Conservation (phyloP, 2,329 filamentous ascomycete species). For the Nigrograna mackinnonii region DNA sequence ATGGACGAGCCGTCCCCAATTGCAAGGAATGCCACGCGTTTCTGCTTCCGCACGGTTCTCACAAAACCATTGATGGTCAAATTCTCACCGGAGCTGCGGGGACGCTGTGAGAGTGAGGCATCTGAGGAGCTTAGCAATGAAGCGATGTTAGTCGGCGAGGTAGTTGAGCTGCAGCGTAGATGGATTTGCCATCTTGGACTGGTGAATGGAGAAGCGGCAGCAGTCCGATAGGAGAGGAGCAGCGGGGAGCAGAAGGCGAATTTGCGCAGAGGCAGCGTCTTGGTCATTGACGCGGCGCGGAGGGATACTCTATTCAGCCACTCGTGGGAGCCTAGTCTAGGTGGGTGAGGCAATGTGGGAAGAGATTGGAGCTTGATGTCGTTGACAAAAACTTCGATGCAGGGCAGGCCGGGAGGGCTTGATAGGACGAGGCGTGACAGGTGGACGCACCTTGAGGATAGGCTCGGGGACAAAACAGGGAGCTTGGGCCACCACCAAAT, state of each 20-base stretch:
- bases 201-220: conserved; percentile 15
- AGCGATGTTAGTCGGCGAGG: conserved; percentile 35
- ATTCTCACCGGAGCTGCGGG: conserved; percentile 46
- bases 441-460: too few species aligned
- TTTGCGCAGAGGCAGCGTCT: conserved; percentile 21
- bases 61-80: conserved; percentile 73
- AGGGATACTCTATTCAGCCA: too few species aligned
- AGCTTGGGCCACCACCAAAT: too few species aligned
- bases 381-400: too few species aligned
- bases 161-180: conserved; percentile 33
- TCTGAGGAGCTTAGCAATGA: conserved; percentile 57
- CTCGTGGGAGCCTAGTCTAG: too few species aligned
- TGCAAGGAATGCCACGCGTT: conserved; percentile 79
- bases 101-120: conserved; percentile 43
- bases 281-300: conserved; percentile 37
- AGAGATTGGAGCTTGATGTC: too few species aligned
- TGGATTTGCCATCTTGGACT: conserved; percentile 19
- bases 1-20: conserved; percentile 86
- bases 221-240: conserved; percentile 17
- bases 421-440: too few species aligned
- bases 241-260: conserved; percentile 22
- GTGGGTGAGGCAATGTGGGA: too few species aligned
- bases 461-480: too few species aligned
- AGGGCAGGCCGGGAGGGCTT: too few species aligned
- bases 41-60: conserved; percentile 83